Base-by-base conservation (phyloP, 129 eudicot species). In the Oenanthe sinensis region DNA sequence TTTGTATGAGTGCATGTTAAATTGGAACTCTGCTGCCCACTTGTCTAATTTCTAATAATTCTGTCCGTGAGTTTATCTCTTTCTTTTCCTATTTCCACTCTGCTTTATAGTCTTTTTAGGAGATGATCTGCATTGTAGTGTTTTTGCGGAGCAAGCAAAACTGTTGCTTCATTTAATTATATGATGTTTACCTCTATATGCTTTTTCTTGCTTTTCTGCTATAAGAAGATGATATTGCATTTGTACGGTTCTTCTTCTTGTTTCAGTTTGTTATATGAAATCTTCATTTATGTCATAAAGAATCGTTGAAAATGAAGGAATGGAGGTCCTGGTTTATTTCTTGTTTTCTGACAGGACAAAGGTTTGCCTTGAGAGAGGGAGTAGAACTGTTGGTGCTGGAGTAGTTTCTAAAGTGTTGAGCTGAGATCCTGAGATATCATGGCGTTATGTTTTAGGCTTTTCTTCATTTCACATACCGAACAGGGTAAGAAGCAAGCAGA, bases 311-410 rank as follows among this genome's bases (percentile, higher is more conserved):
- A 71, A 16, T 4, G 24, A 20, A 39, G 24, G 45, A 39, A 22
- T 71, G 26, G 28, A 71, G 9, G 28, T n/a, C 37, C 47, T n/a
- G 26, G n/a, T 73, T 12, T 26, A 11, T 45, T 44, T 4, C 40
- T 73, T 73, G 40, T 45, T 73, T 73, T 81, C 47, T 82, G 24
- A 48, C 97, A 95, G 98, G 98, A 37, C 97, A 91, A 95, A 95
- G 98, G 84, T 95, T 95, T 84, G 98, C 97, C 37, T 63, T 95
- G 88, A 83, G 97, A 79, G 98, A 95, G 78, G 98, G 97, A 72
- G 97, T 1, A 83, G 97, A 78, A 91, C 97, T 3, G 92, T 95
- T n/a, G n/a, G n/a, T n/a, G n/a, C n/a, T n/a, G n/a, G n/a, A n/a
- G n/a, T n/a, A n/a, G n/a, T n/a, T n/a, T n/a, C n/a, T 74, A 94